phyloP scores from a whole-genome alignment of 805 yeast genomes.

The Osmozyma mogii region DNA sequence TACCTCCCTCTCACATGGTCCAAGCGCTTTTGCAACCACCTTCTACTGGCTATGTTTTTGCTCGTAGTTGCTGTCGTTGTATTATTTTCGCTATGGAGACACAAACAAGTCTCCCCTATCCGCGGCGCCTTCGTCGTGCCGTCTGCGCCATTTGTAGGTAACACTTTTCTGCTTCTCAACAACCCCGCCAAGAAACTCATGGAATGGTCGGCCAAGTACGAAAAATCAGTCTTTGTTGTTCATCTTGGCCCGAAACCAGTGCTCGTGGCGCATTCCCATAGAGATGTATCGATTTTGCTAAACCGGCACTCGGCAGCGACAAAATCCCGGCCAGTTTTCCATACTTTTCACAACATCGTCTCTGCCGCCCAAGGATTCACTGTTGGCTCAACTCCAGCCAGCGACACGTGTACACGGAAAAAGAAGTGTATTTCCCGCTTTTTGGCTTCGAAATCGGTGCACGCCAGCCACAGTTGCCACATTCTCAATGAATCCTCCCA shows the following conservation, averaged over 20 bases:
- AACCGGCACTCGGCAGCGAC: conserved; percentile 37
- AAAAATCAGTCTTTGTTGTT: conserved; percentile 47
- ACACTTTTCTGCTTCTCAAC: conserved; percentile 32
- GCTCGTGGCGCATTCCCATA: conserved; percentile 61
- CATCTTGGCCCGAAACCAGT: conserved; percentile 50
- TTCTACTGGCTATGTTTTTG: no score
- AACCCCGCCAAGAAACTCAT: conserved; percentile 45
- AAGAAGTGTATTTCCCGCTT: conserved; percentile 41
- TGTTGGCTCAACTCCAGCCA: conserved; percentile 58
- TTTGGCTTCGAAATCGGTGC: conserved; percentile 33
- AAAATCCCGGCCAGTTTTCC: conserved; percentile 59
- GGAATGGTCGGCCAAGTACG: conserved; percentile 36
- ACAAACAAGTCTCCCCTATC: no score
- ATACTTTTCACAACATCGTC: conserved; percentile 61
- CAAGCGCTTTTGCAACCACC: no score
- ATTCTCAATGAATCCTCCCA: conserved; percentile 33
- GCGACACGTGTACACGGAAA: conserved; percentile 37
- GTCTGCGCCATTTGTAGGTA: conserved; percentile 46
- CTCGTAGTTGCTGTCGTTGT: no score
- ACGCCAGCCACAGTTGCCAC: conserved; percentile 13
- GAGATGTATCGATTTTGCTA: conserved; percentile 50
- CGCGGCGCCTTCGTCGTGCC: conserved; percentile 36
- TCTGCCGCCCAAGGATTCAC: conserved; percentile 51
- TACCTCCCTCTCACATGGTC: no score
- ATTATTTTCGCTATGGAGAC: no score